Conservation (phyloP, 495 filamentous ascomycete species). For the Sporormia fimetaria region DNA sequence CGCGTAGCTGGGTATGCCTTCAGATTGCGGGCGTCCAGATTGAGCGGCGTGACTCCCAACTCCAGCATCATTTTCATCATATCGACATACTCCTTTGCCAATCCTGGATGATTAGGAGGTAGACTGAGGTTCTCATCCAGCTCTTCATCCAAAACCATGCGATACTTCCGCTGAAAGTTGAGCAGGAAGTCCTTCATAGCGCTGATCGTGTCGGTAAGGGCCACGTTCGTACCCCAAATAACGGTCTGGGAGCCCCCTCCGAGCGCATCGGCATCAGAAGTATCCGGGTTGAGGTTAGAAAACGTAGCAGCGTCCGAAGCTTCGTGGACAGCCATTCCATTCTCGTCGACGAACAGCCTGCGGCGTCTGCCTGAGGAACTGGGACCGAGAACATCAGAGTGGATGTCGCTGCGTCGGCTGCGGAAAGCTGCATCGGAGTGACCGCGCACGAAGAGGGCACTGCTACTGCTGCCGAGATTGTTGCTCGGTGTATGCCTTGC, state of each 20-base stretch:
- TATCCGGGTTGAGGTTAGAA: constrained; percentile 74
- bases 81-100: constrained; percentile 65
- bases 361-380: constrained; percentile 48
- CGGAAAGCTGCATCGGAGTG: constrained; percentile 39
- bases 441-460: constrained; percentile 66
- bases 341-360: constrained; percentile 70
- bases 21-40: constrained; percentile 79
- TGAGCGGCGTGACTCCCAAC: constrained; percentile 69
- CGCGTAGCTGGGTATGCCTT: constrained; percentile 84
- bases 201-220: constrained; percentile 74
- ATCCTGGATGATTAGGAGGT: constrained; percentile 44
- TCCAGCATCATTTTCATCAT: constrained; percentile 84
- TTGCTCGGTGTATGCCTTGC: constrained; percentile 41
- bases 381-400: constrained; percentile 51
- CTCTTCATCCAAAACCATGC: constrained; percentile 76
- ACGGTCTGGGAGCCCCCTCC: constrained; percentile 68
- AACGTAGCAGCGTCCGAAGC: constrained; percentile 74
- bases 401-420: constrained; percentile 65
- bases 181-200: constrained; percentile 82
- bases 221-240: constrained; percentile 97
- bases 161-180: constrained; percentile 85
- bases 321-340: constrained; percentile 57
- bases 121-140: constrained; percentile 53
- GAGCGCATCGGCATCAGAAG: constrained; percentile 82
- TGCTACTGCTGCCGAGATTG: constrained; percentile 63